phyloP scores from a whole-genome alignment of 352 stramenopile genomes.

The Stramenopiles sp. region DNA sequence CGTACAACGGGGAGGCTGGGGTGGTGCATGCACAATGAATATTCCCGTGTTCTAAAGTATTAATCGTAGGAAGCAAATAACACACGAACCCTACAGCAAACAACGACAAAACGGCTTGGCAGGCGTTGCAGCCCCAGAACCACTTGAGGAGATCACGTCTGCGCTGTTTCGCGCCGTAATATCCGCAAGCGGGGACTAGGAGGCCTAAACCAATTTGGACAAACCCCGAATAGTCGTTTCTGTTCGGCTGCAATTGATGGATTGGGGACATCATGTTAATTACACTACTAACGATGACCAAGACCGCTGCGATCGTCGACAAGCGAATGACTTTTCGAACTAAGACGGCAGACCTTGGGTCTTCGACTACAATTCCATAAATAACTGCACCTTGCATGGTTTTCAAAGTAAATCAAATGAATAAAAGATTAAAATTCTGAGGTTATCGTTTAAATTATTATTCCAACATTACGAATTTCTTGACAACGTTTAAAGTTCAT shows the following conservation, averaged over 20 bases:
- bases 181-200: not conserved
- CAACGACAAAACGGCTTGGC: not conserved
- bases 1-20: not conserved
- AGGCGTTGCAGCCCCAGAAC: not conserved
- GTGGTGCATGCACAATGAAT: not conserved
- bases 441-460: too few species aligned
- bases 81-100: not conserved
- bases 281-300: not conserved
- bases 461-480: too few species aligned
- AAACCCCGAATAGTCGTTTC: not conserved
- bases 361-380: constrained; percentile 3
- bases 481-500: too few species aligned
- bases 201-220: not conserved
- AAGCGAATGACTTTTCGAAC: not conserved
- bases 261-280: not conserved
- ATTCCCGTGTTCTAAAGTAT: not conserved
- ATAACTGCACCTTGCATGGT: too few species aligned
- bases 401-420: too few species aligned
- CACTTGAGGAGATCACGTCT: not conserved
- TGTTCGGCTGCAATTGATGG: not conserved
- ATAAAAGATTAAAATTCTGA: too few species aligned
- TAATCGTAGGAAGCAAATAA: not conserved
- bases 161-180: not conserved
- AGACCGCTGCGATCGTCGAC: not conserved
- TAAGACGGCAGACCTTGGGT: not conserved